These are phyloP conservation scores for Clathrus columnatus DNA, from an alignment of 768 basidiomycete species.

Conservation along the genomic window DNA sequence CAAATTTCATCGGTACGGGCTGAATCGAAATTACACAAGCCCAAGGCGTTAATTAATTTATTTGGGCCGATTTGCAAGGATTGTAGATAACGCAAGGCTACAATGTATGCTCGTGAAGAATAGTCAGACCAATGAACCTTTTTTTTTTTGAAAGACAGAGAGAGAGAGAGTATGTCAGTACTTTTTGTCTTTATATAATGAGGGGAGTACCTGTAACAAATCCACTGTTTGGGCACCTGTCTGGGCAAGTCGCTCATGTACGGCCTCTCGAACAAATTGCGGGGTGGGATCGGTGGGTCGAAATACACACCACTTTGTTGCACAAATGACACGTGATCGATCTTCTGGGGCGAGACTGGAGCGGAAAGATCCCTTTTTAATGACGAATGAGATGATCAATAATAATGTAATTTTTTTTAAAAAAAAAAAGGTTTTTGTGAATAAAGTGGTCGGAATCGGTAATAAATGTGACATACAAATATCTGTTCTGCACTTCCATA, in stretches of 20 bases:
- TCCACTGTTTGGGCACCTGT: constrained; percentile 56
- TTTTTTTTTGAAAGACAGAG: background rate
- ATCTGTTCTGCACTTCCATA: constrained; percentile 79
- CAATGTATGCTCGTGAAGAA: constrained; percentile 38
- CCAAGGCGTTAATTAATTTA: constrained; percentile 55
- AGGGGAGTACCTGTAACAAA: constrained; percentile 54
- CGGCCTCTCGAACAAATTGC: constrained; percentile 47
- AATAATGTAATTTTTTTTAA: constrained; percentile 10
- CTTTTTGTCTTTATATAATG: constrained; percentile 2
- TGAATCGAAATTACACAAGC: constrained; percentile 77
- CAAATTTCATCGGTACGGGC: constrained; percentile 73
- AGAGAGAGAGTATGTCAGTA: background rate
- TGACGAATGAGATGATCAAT: constrained; percentile 6
- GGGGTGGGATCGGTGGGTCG: constrained; percentile 41
- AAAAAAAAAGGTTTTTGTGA: background rate
- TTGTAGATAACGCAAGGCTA: constrained; percentile 41
- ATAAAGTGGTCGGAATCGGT: constrained; percentile 3
- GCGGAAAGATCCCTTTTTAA: constrained; percentile 59
- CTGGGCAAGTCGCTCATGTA: constrained; percentile 61
- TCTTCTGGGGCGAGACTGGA: constrained; percentile 28
- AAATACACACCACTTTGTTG: constrained; percentile 86
- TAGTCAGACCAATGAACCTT: constrained; percentile 82
- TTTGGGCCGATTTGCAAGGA: constrained; percentile 41
- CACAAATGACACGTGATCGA: constrained; percentile 46
- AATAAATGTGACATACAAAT: constrained; percentile 43